Evolutionary conservation across 768 basidiomycete species (phyloP).

Genomic region (Mycena filopes): DNA sequence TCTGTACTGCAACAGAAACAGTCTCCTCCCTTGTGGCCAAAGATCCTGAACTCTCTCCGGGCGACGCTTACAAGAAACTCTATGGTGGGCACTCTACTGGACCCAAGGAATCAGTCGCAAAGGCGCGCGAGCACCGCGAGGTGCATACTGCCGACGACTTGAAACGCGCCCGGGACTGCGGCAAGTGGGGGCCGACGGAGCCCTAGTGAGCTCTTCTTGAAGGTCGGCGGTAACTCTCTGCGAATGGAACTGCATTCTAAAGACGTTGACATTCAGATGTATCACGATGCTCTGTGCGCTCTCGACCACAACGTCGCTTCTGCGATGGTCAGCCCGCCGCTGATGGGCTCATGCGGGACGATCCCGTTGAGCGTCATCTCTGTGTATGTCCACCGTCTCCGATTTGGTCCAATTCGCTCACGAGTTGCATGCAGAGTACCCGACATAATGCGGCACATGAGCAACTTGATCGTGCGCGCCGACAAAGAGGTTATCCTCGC

Average conservation of each 20-base stretch:
- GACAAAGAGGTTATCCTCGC: conserved; percentile 74
- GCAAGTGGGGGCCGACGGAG: conserved; percentile 57
- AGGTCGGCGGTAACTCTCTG: conserved; percentile 46
- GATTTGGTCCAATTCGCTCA: not conserved
- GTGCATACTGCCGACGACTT: conserved; percentile 53
- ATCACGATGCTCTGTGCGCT: conserved; percentile 67
- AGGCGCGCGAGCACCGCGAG: conserved; percentile 36
- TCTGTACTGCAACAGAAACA: conserved; percentile 47
- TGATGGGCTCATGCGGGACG: conserved; percentile 71
- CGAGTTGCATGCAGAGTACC: conserved; percentile 56
- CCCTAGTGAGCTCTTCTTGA: conserved; percentile 71
- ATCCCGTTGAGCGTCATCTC: conserved; percentile 72
- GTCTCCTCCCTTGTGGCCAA: conserved; percentile 54
- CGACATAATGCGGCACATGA: conserved; percentile 79
- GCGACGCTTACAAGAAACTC: conserved; percentile 50
- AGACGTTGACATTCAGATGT: conserved; percentile 60
- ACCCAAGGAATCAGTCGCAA: conserved; percentile 31
- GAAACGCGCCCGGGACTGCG: conserved; percentile 58
- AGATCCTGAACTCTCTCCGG: conserved; percentile 47
- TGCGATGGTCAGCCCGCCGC: conserved; percentile 67
- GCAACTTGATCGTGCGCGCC: conserved; percentile 68
- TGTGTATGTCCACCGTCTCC: conserved; percentile 45
- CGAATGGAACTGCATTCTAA: not conserved
- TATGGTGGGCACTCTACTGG: conserved; percentile 43
- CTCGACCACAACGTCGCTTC: conserved; percentile 65